These are phyloP conservation scores for Cardiospermum halicacabum DNA, from an alignment of 345 rosid genomes.

Conservation along the genomic window DNA sequence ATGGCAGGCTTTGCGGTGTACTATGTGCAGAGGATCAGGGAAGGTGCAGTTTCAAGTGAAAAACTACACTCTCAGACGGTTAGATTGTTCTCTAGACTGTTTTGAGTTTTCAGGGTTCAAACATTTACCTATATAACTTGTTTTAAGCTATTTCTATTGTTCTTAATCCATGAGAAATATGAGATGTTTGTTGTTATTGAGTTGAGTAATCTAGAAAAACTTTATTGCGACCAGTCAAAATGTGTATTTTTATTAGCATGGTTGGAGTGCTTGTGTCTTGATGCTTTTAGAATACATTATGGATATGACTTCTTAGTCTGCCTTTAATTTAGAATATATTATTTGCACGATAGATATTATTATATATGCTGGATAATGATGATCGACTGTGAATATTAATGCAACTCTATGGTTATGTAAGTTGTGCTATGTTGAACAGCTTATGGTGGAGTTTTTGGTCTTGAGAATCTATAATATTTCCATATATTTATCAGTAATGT, in stretches of 20 bases:
- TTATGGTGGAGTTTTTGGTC: background rate
- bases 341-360: background rate
- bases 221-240: background rate
- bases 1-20: conserved; percentile 87
- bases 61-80: conserved; percentile 73
- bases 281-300: background rate
- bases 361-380: background rate
- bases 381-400: background rate
- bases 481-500: background rate
- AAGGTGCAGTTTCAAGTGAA: conserved; percentile 81
- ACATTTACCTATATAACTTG: background rate
- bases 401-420: background rate
- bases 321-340: background rate
- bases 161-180: background rate
- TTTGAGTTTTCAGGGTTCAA: background rate
- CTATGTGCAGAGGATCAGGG: conserved; percentile 93
- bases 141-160: background rate
- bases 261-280: background rate
- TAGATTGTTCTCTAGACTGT: background rate
- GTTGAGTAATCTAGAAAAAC: background rate
- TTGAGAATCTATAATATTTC: background rate
- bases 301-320: background rate
- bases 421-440: background rate
- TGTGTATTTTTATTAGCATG: background rate
- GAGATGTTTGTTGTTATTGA: background rate